Base-by-base conservation (phyloP, 495 filamentous ascomycete genomes). In the Podospora fimiseda region DNA sequence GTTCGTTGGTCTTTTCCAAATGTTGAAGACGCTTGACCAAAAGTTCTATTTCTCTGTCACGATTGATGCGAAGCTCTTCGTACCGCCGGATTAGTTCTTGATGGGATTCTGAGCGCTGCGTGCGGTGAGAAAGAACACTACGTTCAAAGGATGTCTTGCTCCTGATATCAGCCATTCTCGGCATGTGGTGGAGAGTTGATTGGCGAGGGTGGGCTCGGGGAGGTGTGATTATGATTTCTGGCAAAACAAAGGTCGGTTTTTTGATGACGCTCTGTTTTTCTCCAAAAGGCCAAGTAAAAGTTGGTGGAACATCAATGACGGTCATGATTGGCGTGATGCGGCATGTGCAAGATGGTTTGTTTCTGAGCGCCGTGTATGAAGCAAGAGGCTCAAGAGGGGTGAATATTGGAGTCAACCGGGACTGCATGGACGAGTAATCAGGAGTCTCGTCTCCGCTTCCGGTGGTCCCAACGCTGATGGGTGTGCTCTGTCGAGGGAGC, bases 1-100 rank as follows among this genome's bases (percentile, higher is more conserved):
- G 42, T 41, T 69, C 60, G 45, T 64, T 63, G 43, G 65, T 63
- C n/a, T 48, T 40, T 24, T 66, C 67, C n/a, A 74, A 49, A 13
- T 50, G 45, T 9, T 64, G 62, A 19, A 76, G 46, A 2, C 67
- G 61, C 1, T 48, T 24, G 9, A 57, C 37, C 1, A 64, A 22
- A 11, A 47, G 40, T 46, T 69, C 66, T 24, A 74, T 54, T 18
- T 74, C 72, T 1, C 55, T 59, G 3, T 64, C 43, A 52, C 41
- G 64, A 55, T n/a, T 59, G 61, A 9, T n/a, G n/a, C n/a, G n/a
- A n/a, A 69, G 56, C 16, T 40, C 56, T 45, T 72, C 61, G 50
- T 72, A 69, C 15, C 60, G 67, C 3, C 45, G 47, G 15, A 64
- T 23, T 11, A 73, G 59, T 38, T 64, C 50, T 42, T 41, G 52